Base-by-base conservation (phyloP, 2,329 filamentous ascomycete genomes). In the Alternaria consortialis region DNA sequence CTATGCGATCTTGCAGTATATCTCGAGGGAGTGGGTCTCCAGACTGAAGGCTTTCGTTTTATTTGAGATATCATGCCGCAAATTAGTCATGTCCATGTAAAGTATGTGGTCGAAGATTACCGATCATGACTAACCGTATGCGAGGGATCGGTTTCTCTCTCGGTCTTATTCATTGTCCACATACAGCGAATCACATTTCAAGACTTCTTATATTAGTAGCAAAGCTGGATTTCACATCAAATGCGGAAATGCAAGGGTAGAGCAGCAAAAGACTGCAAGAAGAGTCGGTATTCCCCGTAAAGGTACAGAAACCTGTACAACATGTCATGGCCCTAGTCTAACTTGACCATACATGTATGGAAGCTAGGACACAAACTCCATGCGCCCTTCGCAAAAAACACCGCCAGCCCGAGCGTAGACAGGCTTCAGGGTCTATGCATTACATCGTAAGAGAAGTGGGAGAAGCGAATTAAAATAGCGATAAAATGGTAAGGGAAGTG, bases 391-490 rank as follows among this genome's bases (percentile, higher is more conserved):
- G 37, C 52, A 60, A 40, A 60, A 40, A 62, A 68, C 60, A 64
- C 62, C 62, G 36, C 60, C 47, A 27, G 48, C 55, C 53, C 58
- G 48, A 55, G 56, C 57, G 50, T 61, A 56, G 56, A 47, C 60
- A 60, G 59, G 65, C 56, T 55, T 65, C 54, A 55, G 53, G 55
- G 64, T 63, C 54, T 62, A 69, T 69, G 64, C 68, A 68, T 64
- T 50, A 65, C 62, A 65, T 62, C 58, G 56, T 67, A 50, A 69
- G 42, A 48, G 54, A 46, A 47, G 54, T 47, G 27, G 23, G 40
- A 46, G 20, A 51, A 56, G 47, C 55, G 52, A 23, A 43, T 25
- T 23, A 37, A 42, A 47, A 32, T 46, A 42, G 43, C 25, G 36
- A 29, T 8, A 17, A 54, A 59, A 51, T 40, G 31, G 34, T 27